phyloP scores from a whole-genome alignment of 192 early-diverging fungal genomes.

The Backusella circina region DNA sequence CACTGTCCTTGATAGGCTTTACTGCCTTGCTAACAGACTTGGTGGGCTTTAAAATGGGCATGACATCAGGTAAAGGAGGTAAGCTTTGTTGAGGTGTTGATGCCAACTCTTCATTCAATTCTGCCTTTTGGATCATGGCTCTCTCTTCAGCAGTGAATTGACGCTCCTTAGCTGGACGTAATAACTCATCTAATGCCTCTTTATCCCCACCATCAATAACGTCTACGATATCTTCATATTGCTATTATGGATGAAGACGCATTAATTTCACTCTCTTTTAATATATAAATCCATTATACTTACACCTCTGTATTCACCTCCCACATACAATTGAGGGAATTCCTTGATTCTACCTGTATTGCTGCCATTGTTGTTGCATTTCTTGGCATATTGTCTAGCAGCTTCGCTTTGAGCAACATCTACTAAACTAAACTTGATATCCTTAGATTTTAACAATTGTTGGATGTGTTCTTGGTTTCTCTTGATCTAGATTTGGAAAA shows the following conservation, averaged over 20 bases:
- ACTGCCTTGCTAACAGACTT: background rate
- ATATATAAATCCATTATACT: background rate
- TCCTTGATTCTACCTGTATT: slow-evolving; percentile 25
- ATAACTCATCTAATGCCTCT: slow-evolving; percentile 6
- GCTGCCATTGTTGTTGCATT: slow-evolving; percentile 30
- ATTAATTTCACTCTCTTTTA: background rate
- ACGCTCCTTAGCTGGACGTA: slow-evolving; percentile 16
- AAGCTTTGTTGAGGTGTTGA: background rate
- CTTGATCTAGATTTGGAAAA: slow-evolving; percentile 37
- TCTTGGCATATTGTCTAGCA: slow-evolving; percentile 37
- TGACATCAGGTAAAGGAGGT: slow-evolving; percentile 9
- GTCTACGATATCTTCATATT: slow-evolving; percentile 16
- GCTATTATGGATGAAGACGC: background rate
- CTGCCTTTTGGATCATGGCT: slow-evolving; percentile 7
- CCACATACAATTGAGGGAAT: slow-evolving; percentile 48
- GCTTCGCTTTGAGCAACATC: slow-evolving; percentile 40
- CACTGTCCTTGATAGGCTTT: background rate
- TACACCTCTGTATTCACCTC: slow-evolving; percentile 45
- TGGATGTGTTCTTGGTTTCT: slow-evolving; percentile 40
- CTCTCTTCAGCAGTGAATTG: slow-evolving; percentile 9
- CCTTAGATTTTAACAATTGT: slow-evolving; percentile 31
- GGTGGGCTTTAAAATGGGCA: slow-evolving; percentile 8
- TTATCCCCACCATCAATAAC: slow-evolving; percentile 15
- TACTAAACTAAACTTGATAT: slow-evolving; percentile 41
- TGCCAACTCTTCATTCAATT: background rate